Evolutionary conservation across 345 rosid species (phyloP).

Genomic region (Camelina laxa): DNA sequence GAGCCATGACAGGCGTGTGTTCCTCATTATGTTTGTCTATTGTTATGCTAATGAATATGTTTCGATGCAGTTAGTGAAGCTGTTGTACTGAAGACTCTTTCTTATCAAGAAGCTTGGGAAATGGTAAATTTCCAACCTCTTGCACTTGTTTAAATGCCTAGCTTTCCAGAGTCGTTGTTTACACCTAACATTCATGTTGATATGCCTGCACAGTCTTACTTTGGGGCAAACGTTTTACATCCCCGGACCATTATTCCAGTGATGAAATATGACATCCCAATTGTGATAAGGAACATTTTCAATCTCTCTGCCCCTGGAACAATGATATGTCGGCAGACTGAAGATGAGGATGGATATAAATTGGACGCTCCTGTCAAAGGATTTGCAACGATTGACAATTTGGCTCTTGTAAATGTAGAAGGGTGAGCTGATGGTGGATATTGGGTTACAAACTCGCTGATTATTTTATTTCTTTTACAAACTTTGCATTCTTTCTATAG

Average conservation of each 20-base stretch:
- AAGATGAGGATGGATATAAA: conserved; percentile 56
- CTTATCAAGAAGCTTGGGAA: conserved; percentile 99
- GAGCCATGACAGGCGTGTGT: background rate
- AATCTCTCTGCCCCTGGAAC: conserved; percentile 94
- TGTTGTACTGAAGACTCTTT: conserved; percentile 74
- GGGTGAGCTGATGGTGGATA: conserved; percentile 59
- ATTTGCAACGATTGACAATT: conserved; percentile 93
- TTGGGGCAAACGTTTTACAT: conserved; percentile 97
- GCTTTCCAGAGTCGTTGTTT: conserved; percentile 14
- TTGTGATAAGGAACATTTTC: conserved; percentile 90
- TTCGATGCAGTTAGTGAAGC: conserved; percentile 91
- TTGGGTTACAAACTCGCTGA: background rate
- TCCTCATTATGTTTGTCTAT: conserved; percentile 6
- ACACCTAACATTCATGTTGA: conserved; percentile 23
- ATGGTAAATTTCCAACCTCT: conserved; percentile 62
- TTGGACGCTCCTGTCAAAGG: conserved; percentile 78
- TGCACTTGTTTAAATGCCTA: conserved; percentile 30
- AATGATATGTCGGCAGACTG: conserved; percentile 67
- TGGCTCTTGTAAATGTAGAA: conserved; percentile 96
- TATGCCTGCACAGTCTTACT: conserved; percentile 78
- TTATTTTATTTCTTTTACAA: conserved; percentile 24
- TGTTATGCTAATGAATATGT: conserved; percentile 21
- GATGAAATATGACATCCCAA: conserved; percentile 90
- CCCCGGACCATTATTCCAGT: conserved; percentile 99
- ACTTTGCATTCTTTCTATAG: conserved; percentile 48